Evolutionary conservation across 148 eudicot genomes (phyloP).

Genomic region (Amaranthus palmeri): DNA sequence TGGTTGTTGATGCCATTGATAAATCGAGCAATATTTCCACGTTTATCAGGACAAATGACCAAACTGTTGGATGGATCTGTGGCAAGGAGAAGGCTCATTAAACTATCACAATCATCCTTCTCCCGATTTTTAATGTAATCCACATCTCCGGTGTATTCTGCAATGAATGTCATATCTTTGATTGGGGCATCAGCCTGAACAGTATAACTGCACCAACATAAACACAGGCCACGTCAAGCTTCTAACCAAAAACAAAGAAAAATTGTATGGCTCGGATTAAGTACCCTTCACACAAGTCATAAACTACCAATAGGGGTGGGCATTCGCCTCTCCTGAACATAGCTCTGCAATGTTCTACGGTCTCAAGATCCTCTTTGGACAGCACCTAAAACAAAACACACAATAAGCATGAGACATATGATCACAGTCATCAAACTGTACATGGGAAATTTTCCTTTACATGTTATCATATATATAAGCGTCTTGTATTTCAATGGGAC

Average conservation of each 20-base stretch:
- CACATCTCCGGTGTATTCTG: constrained; percentile 88
- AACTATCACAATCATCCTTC: constrained; percentile 79
- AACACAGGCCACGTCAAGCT: constrained; percentile 1
- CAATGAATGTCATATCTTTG: constrained; percentile 72
- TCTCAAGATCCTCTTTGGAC: constrained; percentile 67
- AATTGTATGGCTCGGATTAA: constrained; percentile 6
- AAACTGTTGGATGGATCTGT: constrained; percentile 59
- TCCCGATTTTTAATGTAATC: constrained; percentile 82
- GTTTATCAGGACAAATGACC: constrained; percentile 85
- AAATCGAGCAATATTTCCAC: constrained; percentile 90
- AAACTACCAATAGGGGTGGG: constrained; percentile 75
- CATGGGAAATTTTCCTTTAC: neutral
- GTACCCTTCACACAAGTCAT: constrained; percentile 80
- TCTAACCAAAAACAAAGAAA: neutral
- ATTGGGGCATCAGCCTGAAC: constrained; percentile 79
- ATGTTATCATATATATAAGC: too few relatives aligned
- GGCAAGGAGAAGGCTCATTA: constrained; percentile 90
- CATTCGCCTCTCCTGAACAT: constrained; percentile 73
- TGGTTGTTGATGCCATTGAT: constrained; percentile 91
- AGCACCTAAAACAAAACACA: constrained; percentile 50
- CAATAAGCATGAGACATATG: neutral
- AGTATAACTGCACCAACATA: constrained; percentile 55
- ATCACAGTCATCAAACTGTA: constrained; percentile 1
- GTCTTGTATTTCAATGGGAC: too few relatives aligned
- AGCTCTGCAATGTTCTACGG: constrained; percentile 58